Evolutionary conservation across 2,329 filamentous ascomycete genomes (phyloP), one percentile per base, ranked within the genome.

Genomic region (Colletotrichum tofieldiae): DNA sequence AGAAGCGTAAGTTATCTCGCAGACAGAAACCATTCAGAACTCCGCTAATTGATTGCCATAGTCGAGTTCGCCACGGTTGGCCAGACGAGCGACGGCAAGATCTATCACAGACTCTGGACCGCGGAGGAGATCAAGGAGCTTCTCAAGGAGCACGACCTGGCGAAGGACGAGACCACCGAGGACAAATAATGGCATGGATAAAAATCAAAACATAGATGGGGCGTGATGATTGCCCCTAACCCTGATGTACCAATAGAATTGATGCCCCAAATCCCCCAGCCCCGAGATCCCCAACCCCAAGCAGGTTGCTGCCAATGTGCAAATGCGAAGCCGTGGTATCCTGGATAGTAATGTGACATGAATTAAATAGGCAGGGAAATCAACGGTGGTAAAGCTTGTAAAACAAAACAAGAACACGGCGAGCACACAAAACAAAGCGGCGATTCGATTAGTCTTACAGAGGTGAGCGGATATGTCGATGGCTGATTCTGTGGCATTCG

Each of bases 61-160:
- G 95, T 99, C 81, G 96, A 99, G 82, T 99, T 99, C 81, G 97
- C 96, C 77, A 99, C 97, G 41, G 96, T 99, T 73, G 97, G 96
- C 78, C 94, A 95, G 86, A 98, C 95, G 77, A 93, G 95, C 84
- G 92, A 95, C 76, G 96, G 96, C 79, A 96, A 96, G 87, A 96
- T 99, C 84, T 99, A 98, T 87, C 96, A 99, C 85, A 94, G 97
- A 82, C 89, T 99, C 74, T 99, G 96, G 96, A 93, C 91, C 78
- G 96, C 95, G 55, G 96, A 99, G 76, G 96, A 98, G 87, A 99
- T 99, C 79, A 96, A 94, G 81, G 91, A 93, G 62, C 87, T 99
- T 82, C 87, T 99, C 79, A 97, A 95, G 89, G 94, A 98, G 87
- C 95, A 99, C 79, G 96, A 96, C 77, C 85, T 99, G 82, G 96